phyloP scores from a whole-genome alignment of 495 filamentous ascomycete species.

The Podospora anserina region DNA sequence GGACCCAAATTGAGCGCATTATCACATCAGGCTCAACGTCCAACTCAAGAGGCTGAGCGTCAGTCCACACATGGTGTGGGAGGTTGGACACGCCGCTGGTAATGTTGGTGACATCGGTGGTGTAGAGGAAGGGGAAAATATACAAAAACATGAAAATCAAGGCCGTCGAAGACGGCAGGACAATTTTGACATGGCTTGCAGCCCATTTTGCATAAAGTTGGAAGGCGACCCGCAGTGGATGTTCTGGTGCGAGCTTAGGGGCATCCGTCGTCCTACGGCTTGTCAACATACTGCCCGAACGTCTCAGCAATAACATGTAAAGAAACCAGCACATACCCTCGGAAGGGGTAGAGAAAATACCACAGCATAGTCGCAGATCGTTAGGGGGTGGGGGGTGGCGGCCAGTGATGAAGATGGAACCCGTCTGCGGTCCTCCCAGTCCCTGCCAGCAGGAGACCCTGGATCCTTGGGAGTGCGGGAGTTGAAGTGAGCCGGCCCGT shows the following conservation, averaged over 20 bases:
- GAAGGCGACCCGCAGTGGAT: constrained; percentile 60
- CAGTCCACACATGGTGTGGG: constrained; percentile 75
- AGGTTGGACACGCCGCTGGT: constrained; percentile 58
- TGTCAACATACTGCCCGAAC: constrained; percentile 14
- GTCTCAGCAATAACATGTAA: not conserved
- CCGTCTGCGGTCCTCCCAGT: not conserved
- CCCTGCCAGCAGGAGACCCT: constrained; percentile 1
- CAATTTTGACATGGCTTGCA: constrained; percentile 63
- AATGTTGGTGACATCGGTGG: constrained; percentile 56
- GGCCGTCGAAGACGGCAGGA: constrained; percentile 61
- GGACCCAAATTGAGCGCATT: constrained; percentile 58
- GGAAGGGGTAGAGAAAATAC: constrained; percentile 63
- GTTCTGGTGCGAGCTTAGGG: constrained; percentile 55
- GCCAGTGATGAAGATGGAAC: constrained; percentile 2
- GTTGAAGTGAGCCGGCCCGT: not conserved
- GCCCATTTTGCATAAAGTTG: constrained; percentile 59
- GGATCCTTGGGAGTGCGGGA: constrained; percentile 1
- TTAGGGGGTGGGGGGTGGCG: not conserved
- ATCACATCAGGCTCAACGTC: constrained; percentile 49
- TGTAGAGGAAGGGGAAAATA: constrained; percentile 65
- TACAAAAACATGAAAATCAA: constrained; percentile 61
- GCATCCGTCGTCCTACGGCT: constrained; percentile 56
- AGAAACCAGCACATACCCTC: constrained; percentile 48
- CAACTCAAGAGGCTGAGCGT: constrained; percentile 54
- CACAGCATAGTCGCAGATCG: constrained; percentile 45